Percentiles rank a stretch among this genome's conserved stretches.
Conservation (phyloP, 768 basidiomycete species). For the Coprinopsis sp. region DNA sequence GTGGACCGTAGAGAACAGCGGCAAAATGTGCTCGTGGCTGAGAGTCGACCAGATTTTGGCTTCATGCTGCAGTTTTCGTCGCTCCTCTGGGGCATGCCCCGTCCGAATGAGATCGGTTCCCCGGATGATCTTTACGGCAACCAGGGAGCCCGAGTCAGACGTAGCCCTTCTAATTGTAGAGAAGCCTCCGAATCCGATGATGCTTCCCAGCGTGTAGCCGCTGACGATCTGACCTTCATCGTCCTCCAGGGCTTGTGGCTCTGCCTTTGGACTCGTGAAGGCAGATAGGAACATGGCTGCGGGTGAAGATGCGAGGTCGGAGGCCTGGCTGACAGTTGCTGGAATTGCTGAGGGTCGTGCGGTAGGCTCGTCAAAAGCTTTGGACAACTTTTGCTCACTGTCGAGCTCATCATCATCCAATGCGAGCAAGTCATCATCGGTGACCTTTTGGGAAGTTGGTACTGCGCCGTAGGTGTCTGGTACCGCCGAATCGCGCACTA, state of each 20-base stretch:
- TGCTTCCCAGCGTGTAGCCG: conserved; percentile 70
- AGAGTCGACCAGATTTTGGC: conserved; percentile 68
- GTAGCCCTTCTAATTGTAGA: conserved; percentile 73
- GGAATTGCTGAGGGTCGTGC: conserved; percentile 10
- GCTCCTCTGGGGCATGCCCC: conserved; percentile 40
- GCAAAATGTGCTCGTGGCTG: conserved; percentile 82
- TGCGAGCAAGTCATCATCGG: background rate
- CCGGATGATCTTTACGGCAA: conserved; percentile 82
- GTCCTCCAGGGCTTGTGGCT: conserved; percentile 43
- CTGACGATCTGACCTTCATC: conserved; percentile 63
- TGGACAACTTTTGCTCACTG: conserved; percentile 20
- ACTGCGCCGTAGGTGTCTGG: background rate
- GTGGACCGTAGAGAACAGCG: conserved; percentile 65
- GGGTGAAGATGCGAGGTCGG: conserved; percentile 44
- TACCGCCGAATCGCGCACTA: background rate
- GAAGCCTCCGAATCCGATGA: conserved; percentile 78
- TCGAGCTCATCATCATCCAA: conserved; percentile 16
- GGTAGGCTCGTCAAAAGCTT: conserved; percentile 12
- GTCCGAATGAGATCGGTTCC: conserved; percentile 52
- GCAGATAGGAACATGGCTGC: conserved; percentile 72
- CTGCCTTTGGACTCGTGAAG: conserved; percentile 41
- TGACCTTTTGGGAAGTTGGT: background rate
- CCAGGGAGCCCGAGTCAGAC: conserved; percentile 56
- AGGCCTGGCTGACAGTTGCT: conserved; percentile 6
- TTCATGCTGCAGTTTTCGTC: conserved; percentile 65